These are phyloP conservation scores for Bipolaris sorokiniana DNA, from an alignment of 2,329 filamentous ascomycete genomes.

Conservation along the genomic window DNA sequence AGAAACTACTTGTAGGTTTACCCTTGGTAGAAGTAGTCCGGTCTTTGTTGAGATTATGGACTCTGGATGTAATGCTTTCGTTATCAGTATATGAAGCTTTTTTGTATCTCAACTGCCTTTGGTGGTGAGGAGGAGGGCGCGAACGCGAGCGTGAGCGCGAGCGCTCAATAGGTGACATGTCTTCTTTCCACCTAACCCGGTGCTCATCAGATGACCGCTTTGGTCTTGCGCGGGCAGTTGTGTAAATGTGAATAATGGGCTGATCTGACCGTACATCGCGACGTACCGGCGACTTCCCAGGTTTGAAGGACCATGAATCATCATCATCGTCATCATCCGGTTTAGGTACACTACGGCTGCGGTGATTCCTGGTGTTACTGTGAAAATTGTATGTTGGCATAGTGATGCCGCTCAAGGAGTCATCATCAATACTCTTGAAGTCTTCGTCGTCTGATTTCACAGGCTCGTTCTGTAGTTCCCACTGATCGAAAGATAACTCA, in stretches of 20 bases:
- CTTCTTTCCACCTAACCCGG: background rate
- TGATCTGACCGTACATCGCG: background rate
- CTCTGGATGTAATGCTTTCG: background rate
- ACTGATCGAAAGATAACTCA: background rate
- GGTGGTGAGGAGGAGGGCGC: background rate
- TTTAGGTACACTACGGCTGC: background rate
- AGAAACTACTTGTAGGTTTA: background rate
- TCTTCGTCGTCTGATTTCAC: slow-evolving; percentile 2
- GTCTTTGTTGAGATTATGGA: background rate
- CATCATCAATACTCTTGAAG: background rate
- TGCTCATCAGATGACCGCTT: background rate
- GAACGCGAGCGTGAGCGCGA: too few species aligned
- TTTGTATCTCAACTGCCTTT: background rate
- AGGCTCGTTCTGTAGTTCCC: slow-evolving; percentile 5
- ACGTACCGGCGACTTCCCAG: background rate
- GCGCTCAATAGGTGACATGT: background rate
- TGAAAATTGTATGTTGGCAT: slow-evolving; percentile 1
- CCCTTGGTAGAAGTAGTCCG: background rate
- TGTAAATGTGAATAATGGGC: too few species aligned
- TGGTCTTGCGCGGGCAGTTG: background rate
- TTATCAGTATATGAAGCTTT: background rate
- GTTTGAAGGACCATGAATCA: background rate
- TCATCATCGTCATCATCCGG: background rate
- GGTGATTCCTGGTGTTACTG: background rate
- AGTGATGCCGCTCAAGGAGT: background rate